A percentile compares a stretch with the other conserved stretches of the same genome.
Conservation (phyloP, 169 alveolate genomes). For the Hepatocystis sp. region DNA sequence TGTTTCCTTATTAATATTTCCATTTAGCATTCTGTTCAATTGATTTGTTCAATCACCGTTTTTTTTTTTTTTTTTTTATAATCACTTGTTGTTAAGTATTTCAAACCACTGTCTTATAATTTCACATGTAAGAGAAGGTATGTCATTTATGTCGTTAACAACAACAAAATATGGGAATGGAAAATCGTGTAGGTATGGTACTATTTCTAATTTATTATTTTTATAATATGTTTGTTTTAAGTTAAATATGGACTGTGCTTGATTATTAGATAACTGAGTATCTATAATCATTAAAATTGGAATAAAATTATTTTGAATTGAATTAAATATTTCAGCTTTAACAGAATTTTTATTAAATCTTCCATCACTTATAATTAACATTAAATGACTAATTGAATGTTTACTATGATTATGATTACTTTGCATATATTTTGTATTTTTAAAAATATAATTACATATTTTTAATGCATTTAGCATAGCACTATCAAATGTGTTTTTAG, state of each 20-base stretch:
- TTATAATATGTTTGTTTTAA: slow-evolving; percentile 87
- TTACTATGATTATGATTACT: slow-evolving; percentile 77
- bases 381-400: slow-evolving; percentile 85
- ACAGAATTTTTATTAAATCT: slow-evolving; percentile 96
- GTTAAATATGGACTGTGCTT: slow-evolving; percentile 87
- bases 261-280: slow-evolving; percentile 71
- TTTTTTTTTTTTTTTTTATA: background rate
- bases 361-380: slow-evolving; percentile 97
- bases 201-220: slow-evolving; percentile 90
- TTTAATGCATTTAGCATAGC: slow-evolving; percentile 89
- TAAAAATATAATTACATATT: slow-evolving; percentile 84
- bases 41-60: background rate
- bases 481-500: slow-evolving; percentile 77
- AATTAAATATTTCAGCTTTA: slow-evolving; percentile 88
- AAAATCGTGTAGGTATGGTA: slow-evolving; percentile 95
- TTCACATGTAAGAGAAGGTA: slow-evolving; percentile 89
- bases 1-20: background rate
- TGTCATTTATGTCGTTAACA: slow-evolving; percentile 89
- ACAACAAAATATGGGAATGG: slow-evolving; percentile 97
- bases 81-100: slow-evolving; percentile 36
- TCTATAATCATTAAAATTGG: slow-evolving; percentile 94
- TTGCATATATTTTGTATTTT: slow-evolving; percentile 10
- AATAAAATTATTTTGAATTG: slow-evolving; percentile 89
- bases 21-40: background rate
- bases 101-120: slow-evolving; percentile 87